Base-by-base conservation (phyloP, 495 filamentous ascomycete genomes). In the Tricharina praecox region DNA sequence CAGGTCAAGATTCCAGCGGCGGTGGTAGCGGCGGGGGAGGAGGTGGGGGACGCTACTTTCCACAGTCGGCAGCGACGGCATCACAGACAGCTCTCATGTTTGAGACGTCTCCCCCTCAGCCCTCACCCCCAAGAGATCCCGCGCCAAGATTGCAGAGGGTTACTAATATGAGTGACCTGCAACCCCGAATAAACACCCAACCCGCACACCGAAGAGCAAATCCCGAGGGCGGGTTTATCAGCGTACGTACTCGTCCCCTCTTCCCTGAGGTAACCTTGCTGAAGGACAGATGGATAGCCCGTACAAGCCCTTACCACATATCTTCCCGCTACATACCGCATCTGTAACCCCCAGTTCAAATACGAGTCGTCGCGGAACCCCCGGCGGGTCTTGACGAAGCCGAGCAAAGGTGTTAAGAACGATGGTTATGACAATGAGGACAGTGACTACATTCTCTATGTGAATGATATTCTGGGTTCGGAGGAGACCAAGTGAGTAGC, bases 361-460 rank as follows among this genome's bases (percentile, higher is more conserved):
- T 99, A 99, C 68, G 92, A 96, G 62, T 95, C 92, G 19, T 94
- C 92, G n/a, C 73, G 92, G 49, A 99, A 99, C 57, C 92, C 92
- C 19, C 79, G 92, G 34, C 75, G 92, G 53, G 92, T 99, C 25
- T 69, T 99, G 45, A 99, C 92, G n/a, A 99, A 99, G 62, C 92
- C 92, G 15, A 99, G 92, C 70, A 99, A 99, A 64, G 88, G 88
- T 1, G 76, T 82, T 21, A 99, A 99, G 72, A 99, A 99, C 61
- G 92, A 99, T 69, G 92, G 92, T 1, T 99, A 83, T 58, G 92
- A 99, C 60, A 99, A 99, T 56, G 92, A 99, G 62, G 92, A 96
- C 50, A 96, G 90, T 62, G 92, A 99, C 62, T 99, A 99, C 62
- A 96, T 99, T 50, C 73, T 99, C 50, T 99, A 96, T 56, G 92